Evolutionary conservation across 495 filamentous ascomycete species (phyloP).

Genomic region (Penicillium diatomitis): DNA sequence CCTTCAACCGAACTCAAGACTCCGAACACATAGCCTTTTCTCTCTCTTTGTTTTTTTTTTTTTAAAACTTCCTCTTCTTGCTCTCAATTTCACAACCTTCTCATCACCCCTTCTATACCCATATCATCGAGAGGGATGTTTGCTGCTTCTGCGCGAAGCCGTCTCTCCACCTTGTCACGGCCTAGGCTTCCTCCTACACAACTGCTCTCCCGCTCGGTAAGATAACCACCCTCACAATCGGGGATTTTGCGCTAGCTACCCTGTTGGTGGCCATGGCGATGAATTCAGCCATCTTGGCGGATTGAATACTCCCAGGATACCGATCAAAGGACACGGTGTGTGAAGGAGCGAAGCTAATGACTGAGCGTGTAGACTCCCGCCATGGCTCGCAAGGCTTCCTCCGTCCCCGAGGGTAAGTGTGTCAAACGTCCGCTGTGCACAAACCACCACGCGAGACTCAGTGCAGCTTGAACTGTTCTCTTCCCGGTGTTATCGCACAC

Average conservation of each 20-base stretch:
- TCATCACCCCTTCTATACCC: constrained; percentile 2
- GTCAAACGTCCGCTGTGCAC: constrained; percentile 15
- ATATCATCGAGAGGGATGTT: constrained; percentile 35
- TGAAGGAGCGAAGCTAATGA: not conserved
- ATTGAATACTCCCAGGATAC: not conserved
- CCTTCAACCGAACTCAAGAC: not conserved
- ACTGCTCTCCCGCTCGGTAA: constrained; percentile 34
- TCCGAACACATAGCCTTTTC: not conserved
- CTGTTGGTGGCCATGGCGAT: too few species aligned
- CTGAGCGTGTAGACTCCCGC: constrained; percentile 22
- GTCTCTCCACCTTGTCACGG: constrained; percentile 35
- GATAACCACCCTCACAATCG: constrained; percentile 9
- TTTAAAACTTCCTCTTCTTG: constrained; percentile 2
- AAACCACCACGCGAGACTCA: too few species aligned
- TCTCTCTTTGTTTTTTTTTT: not conserved
- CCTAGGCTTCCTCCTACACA: constrained; percentile 32
- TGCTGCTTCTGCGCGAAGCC: constrained; percentile 39
- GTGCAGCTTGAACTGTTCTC: too few species aligned
- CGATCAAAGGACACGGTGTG: too few species aligned
- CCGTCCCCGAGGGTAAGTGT: constrained; percentile 39
- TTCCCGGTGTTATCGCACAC: too few species aligned
- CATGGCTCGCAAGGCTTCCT: constrained; percentile 40
- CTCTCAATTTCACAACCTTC: constrained; percentile 3
- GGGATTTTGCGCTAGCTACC: not conserved
- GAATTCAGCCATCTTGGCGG: too few species aligned